phyloP scores from a whole-genome alignment of 2,329 filamentous ascomycete species.

The Ophiocordyceps camponoti-floridani region DNA sequence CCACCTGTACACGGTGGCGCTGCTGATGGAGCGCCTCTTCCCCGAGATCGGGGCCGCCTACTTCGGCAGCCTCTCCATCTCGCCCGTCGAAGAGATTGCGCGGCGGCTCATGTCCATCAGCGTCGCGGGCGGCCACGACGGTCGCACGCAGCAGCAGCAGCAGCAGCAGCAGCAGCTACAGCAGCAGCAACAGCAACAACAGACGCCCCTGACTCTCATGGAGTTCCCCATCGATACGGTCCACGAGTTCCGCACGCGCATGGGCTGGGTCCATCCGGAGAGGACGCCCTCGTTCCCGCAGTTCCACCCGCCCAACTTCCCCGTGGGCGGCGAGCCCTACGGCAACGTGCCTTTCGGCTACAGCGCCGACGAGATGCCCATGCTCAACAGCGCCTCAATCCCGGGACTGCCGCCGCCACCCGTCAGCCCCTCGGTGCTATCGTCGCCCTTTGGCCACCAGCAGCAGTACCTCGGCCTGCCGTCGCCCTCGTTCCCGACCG shows the following conservation, averaged over 20 bases:
- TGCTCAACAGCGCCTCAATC: slow-evolving; percentile 30
- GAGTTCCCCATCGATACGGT: slow-evolving; percentile 55
- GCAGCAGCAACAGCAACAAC: too few relatives aligned
- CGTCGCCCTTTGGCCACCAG: slow-evolving; percentile 33
- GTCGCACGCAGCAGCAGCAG: slow-evolving; percentile 26
- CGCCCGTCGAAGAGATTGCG: slow-evolving; percentile 74
- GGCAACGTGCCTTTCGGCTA: slow-evolving; percentile 43
- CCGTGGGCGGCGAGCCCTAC: slow-evolving; percentile 31
- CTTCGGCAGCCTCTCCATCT: slow-evolving; percentile 62
- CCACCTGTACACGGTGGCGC: slow-evolving; percentile 77
- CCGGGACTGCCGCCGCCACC: slow-evolving; percentile 21
- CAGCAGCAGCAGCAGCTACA: too few relatives aligned
- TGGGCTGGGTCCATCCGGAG: slow-evolving; percentile 46
- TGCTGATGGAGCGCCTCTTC: slow-evolving; percentile 80
- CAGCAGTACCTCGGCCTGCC: slow-evolving; percentile 42
- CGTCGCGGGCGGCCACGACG: slow-evolving; percentile 35
- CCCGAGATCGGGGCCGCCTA: slow-evolving; percentile 83
- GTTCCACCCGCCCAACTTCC: slow-evolving; percentile 38
- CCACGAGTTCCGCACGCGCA: slow-evolving; percentile 47
- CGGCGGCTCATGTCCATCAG: slow-evolving; percentile 55
- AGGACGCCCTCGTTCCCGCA: slow-evolving; percentile 43
- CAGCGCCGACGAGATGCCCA: slow-evolving; percentile 43
- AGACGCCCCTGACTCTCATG: slow-evolving; percentile 47
- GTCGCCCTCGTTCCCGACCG: slow-evolving; percentile 38
- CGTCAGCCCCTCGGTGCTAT: slow-evolving; percentile 36